These are phyloP conservation scores for Tilletia setariae DNA, from an alignment of 1,284 basidiomycete genomes.

Conservation along the genomic window DNA sequence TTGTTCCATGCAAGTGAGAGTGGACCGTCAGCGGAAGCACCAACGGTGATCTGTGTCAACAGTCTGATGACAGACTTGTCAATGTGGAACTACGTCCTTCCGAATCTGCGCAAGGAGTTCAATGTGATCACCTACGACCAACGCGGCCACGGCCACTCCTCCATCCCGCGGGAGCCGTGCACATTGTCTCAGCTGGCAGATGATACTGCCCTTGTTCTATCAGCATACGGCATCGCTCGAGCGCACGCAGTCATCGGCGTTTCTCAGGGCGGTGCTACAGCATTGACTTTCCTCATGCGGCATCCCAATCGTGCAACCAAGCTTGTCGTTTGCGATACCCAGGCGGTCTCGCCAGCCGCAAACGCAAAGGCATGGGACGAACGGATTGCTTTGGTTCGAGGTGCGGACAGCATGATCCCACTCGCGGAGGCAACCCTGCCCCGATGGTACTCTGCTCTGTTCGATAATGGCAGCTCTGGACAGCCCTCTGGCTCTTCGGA, in stretches of 20 bases:
- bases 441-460: conserved; percentile 54
- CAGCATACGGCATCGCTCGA: conserved; percentile 48
- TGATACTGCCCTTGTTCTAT: conserved; percentile 55
- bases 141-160: conserved; percentile 55
- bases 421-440: conserved; percentile 56
- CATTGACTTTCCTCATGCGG: conserved; percentile 54
- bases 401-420: conserved; percentile 43
- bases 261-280: conserved; percentile 58
- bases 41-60: conserved; percentile 55
- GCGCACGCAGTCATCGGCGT: conserved; percentile 55
- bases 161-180: conserved; percentile 50
- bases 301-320: conserved; percentile 49
- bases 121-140: conserved; percentile 57
- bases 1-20: conserved; percentile 25
- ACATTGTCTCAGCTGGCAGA: conserved; percentile 55
- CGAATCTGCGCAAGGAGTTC: conserved; percentile 50
- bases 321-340: conserved; percentile 57
- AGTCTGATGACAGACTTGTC: conserved; percentile 57
- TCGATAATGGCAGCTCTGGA: conserved; percentile 19
- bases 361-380: conserved; percentile 57
- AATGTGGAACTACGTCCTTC: conserved; percentile 56
- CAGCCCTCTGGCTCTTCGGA: neutral
- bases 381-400: conserved; percentile 53
- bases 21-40: neutral
- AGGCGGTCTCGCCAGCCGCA: conserved; percentile 55